Evolutionary conservation across 1,284 basidiomycete genomes (phyloP).

Genomic region (Singerocomus inundabilis): DNA sequence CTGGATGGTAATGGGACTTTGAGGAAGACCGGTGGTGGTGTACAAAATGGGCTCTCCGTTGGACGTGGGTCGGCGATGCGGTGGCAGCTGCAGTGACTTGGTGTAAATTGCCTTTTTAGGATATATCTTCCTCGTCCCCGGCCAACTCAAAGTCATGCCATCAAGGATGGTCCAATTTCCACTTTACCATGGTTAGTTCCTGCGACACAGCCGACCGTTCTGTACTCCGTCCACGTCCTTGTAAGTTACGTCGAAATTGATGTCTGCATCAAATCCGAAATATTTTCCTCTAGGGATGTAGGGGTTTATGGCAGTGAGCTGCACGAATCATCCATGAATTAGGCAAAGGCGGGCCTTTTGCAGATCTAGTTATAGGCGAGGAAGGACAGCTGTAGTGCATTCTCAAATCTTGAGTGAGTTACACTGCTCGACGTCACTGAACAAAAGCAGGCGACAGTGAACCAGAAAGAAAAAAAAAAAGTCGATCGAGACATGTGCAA

Average conservation of each 20-base stretch:
- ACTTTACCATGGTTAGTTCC: conserved; percentile 1
- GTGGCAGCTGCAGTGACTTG: conserved; percentile 8
- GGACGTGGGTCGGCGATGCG: conserved; percentile 12
- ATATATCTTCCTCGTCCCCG: not conserved
- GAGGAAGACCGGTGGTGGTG: not conserved
- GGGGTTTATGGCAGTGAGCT: conserved; percentile 23
- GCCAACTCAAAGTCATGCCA: not conserved
- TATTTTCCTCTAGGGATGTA: conserved; percentile 9
- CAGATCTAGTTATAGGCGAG: conserved; percentile 13
- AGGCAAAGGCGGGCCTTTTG: conserved; percentile 13
- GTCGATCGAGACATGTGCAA: conserved; percentile 2
- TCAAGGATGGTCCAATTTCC: not conserved
- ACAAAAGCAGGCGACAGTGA: conserved; percentile 8
- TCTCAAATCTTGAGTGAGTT: conserved; percentile 7
- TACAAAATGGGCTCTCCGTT: conserved; percentile 1
- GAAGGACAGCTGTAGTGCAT: conserved; percentile 5
- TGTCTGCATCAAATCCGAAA: conserved; percentile 31
- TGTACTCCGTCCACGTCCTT: not conserved
- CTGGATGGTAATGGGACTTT: not conserved
- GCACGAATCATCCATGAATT: conserved; percentile 31
- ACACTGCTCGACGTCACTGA: conserved; percentile 8
- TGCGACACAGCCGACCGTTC: not conserved
- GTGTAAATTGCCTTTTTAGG: conserved; percentile 28
- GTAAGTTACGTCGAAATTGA: conserved; percentile 25
- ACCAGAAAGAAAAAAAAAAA: conserved; percentile 3